phyloP scores from a whole-genome alignment of 2,329 filamentous ascomycete species.

The Diaporthe vexans region DNA sequence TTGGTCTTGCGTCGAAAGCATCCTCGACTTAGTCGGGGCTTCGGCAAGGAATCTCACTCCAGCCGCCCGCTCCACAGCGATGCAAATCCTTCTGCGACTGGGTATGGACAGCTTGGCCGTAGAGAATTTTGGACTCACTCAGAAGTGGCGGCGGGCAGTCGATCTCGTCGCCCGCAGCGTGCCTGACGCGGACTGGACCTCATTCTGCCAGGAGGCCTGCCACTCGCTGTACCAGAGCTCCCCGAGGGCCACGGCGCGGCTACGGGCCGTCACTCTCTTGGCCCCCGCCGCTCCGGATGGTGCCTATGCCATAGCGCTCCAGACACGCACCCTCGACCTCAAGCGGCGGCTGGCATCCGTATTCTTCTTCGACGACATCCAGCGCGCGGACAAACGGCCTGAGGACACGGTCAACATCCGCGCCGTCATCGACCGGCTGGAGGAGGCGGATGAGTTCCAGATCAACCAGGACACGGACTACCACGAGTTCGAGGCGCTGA shows the following conservation, averaged over 20 bases:
- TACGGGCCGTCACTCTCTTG: conserved; percentile 71
- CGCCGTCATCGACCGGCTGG: conserved; percentile 62
- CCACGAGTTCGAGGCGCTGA: conserved; percentile 73
- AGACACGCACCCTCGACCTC: conserved; percentile 66
- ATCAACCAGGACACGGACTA: conserved; percentile 75
- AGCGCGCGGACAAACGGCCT: conserved; percentile 57
- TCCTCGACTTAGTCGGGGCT: conserved; percentile 58
- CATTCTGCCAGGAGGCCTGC: conserved; percentile 62
- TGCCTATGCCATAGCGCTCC: not conserved
- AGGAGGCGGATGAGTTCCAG: conserved; percentile 62
- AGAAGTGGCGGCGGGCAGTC: conserved; percentile 58
- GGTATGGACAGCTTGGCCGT: conserved; percentile 66
- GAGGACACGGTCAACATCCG: conserved; percentile 58
- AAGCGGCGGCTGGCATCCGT: conserved; percentile 76
- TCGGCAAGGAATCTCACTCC: conserved; percentile 55
- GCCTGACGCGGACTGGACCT: conserved; percentile 52
- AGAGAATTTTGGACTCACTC: conserved; percentile 57
- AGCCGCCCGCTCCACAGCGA: conserved; percentile 54
- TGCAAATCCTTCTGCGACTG: conserved; percentile 66
- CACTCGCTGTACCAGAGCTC: conserved; percentile 62
- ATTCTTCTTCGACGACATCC: conserved; percentile 69
- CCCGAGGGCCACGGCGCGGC: conserved; percentile 64
- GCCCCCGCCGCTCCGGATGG: conserved; percentile 60
- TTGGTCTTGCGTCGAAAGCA: conserved; percentile 61
- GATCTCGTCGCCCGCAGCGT: conserved; percentile 59